Percentiles rank a stretch among this genome's conserved stretches.
Conservation (phyloP, 441 rosid genomes). For the Populus hybrid region DNA sequence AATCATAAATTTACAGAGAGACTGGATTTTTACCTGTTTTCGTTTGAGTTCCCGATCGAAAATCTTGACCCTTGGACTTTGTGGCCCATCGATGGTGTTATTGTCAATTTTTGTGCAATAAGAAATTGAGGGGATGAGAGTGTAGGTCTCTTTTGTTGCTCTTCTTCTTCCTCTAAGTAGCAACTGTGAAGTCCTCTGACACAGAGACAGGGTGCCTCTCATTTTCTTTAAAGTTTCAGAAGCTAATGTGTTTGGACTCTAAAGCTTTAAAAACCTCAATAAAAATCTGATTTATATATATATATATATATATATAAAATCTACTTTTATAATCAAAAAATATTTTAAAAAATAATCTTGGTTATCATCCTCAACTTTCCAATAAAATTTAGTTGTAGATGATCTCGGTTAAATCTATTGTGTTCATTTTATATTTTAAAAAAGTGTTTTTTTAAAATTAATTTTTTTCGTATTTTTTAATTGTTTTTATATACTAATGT, state of each 20-base stretch:
- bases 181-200: conserved; percentile 20
- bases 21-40: conserved; percentile 51
- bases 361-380: too few relatives aligned
- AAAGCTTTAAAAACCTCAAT: background rate
- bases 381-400: too few relatives aligned
- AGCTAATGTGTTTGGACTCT: background rate
- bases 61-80: conserved; percentile 59
- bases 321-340: too few relatives aligned
- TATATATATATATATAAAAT: too few relatives aligned
- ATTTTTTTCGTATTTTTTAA: too few relatives aligned
- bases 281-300: too few relatives aligned
- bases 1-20: background rate
- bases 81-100: conserved; percentile 20
- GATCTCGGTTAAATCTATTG: too few relatives aligned
- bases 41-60: conserved; percentile 92
- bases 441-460: too few relatives aligned
- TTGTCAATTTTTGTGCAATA: conserved; percentile 49
- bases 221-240: conserved; percentile 14
- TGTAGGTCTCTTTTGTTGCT: background rate
- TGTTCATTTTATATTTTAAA: too few relatives aligned
- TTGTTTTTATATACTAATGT: too few relatives aligned
- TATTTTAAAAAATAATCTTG: too few relatives aligned
- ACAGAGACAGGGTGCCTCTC: conserved; percentile 24
- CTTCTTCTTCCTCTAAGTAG: conserved; percentile 15
- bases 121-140: conserved; percentile 20